Percentiles rank a stretch among this genome's conserved stretches.
These are phyloP conservation scores for Nidula niveotomentosa DNA, from an alignment of 1,284 basidiomycete species.

Conservation along the genomic window DNA sequence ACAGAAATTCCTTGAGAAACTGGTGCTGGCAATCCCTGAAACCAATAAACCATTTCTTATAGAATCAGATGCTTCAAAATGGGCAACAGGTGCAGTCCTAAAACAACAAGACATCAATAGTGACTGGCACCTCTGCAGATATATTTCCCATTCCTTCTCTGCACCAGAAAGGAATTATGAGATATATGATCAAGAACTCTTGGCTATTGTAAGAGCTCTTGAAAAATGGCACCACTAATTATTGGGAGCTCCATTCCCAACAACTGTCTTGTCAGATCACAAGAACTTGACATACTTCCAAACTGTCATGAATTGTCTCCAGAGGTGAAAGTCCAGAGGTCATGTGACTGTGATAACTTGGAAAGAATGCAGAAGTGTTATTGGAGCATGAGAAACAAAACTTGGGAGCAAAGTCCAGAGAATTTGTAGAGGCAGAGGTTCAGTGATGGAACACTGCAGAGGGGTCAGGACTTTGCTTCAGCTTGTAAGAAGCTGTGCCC, in stretches of 20 bases:
- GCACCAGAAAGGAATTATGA: slow-evolving; percentile 7
- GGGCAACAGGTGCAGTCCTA: background rate
- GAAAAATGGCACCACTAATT: slow-evolving; percentile 8
- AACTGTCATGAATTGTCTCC: no score
- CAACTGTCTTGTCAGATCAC: slow-evolving; percentile 5
- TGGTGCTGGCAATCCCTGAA: background rate
- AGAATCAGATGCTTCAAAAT: background rate
- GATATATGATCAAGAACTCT: slow-evolving; percentile 11
- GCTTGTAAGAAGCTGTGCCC: no score
- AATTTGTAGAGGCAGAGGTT: no score
- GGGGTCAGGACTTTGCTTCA: no score
- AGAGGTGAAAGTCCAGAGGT: no score
- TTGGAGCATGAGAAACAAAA: no score
- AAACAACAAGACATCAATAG: background rate
- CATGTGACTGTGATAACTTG: no score
- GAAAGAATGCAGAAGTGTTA: no score
- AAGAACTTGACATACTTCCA: slow-evolving; percentile 1
- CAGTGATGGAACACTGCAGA: no score
- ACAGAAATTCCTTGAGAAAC: background rate
- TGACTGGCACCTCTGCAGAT: slow-evolving; percentile 3
- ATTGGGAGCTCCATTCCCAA: background rate
- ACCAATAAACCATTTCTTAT: background rate
- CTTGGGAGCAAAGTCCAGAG: no score
- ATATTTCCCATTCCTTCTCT: slow-evolving; percentile 1
- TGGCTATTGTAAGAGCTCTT: slow-evolving; percentile 7